Percentiles rank a stretch among this genome's conserved stretches.
phyloP scores from a whole-genome alignment of 2,329 filamentous ascomycete genomes.

The Pezicula rhizophila region DNA sequence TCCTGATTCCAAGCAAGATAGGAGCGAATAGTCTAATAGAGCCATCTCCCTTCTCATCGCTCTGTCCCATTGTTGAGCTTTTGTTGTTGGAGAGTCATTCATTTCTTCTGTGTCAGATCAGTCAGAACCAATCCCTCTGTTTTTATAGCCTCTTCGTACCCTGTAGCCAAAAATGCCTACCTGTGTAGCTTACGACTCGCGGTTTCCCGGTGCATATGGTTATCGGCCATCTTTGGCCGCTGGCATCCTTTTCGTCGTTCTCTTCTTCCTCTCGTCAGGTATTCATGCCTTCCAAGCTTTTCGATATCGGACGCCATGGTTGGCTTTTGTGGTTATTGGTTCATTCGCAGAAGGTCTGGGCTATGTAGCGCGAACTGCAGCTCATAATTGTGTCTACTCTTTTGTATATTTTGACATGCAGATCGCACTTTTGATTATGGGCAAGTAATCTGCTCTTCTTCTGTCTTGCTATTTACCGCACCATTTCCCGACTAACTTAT shows the following conservation, averaged over 20 bases:
- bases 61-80: no score
- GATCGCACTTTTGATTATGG: conserved; percentile 38
- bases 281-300: conserved; percentile 36
- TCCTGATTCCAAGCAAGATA: no score
- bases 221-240: conserved; percentile 14
- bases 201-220: conserved; percentile 7
- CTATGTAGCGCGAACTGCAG: conserved; percentile 19
- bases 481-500: neutral
- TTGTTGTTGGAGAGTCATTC: no score
- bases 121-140: no score
- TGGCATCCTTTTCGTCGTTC: conserved; percentile 37
- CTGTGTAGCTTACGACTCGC: neutral
- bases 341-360: conserved; percentile 34
- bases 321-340: conserved; percentile 38
- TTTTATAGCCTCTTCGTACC: no score
- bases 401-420: conserved; percentile 30
- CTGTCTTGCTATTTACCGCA: neutral
- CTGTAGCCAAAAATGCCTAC: neutral
- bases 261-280: conserved; percentile 38
- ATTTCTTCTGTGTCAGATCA: no score
- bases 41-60: no score
- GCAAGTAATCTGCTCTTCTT: conserved; percentile 31
- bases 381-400: conserved; percentile 24
- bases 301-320: conserved; percentile 41
- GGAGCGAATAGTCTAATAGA: no score